Base-by-base conservation (phyloP, 768 basidiomycete species). In the Scleroderma bovista region DNA sequence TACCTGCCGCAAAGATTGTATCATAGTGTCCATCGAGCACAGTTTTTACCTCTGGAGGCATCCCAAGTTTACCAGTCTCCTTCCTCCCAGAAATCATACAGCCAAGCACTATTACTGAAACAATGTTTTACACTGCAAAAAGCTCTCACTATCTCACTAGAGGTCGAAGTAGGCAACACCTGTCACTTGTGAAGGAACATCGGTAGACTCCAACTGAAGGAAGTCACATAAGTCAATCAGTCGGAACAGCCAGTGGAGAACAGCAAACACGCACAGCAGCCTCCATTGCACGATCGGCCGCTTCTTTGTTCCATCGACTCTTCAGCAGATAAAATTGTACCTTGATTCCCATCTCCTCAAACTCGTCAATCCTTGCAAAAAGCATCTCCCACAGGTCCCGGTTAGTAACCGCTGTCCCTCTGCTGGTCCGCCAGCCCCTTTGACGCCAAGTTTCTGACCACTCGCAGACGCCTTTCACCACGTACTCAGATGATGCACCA, bases 401-500 rank as follows among this genome's bases (percentile, higher is more conserved):
- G 20, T 55, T 54, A 12, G 20, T 52, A 3, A 54, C 52, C 13
- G 45, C 52, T 17, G 41, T 44, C 43, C 51, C 53, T n/a, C 52
- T 37, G 29, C 44, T 47, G 19, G 51, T 55, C 33, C 13, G 36
- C 51, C 44, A 54, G n/a, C 52, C 44, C 46, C 46, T 29, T 37
- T 32, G 22, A 26, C 44, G 53, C 69, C 69, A 70, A 3, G 37
- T 53, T 5, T 43, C 45, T 17, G 61, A 42, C 51, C 58, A 56
- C 37, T 54, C 43, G 33, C 59, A 59, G 20, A 59, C 57, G 2
- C 68, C 67, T 8, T 50, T 42, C 29, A 61, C 59, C 36, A 70
- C 57, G 52, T 68, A 70, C 46, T 66, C 59, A 16, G 60, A 58
- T 51, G 70, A 63, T 11, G 62, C 61, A 16, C 64, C 65, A 39